Base-by-base conservation (phyloP, 495 filamentous ascomycete species). In the Penicillium psychrofluorescens region DNA sequence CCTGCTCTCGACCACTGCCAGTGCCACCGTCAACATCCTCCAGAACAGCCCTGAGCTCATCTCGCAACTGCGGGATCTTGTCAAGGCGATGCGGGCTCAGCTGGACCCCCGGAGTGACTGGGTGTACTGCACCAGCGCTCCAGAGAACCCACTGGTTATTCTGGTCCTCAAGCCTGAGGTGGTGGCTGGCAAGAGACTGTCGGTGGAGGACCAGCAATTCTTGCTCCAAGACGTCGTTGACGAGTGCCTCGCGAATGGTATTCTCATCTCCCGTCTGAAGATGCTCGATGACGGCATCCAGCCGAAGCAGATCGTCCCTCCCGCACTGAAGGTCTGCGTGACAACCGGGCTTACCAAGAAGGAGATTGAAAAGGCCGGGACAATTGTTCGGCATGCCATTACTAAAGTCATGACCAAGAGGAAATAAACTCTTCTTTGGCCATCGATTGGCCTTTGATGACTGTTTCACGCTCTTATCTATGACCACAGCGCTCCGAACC, bases 61-160 rank as follows among this genome's bases (percentile, higher is more conserved):
- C 35, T 62, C 70, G 1, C 77, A 80, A 50, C 78, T 92, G 53
- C 77, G 91, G 22, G 92, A 96, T 44, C 84, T 88, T 48, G 88
- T 84, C 51, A 83, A 79, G 54, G 74, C 80, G 4, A 84, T 97
- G 81, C 78, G 86, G 56, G 79, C 79, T 10, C 90, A 95, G 62
- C 71, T 97, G 27, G 94, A 97, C 56, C 89, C 88, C 4, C 77
- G 88, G 14, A 95, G 90, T 64, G 94, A 97, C 48, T 96, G 90
- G 86, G 83, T 97, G 31, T 67, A 68, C 44, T 92, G 87, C 69
- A 88, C 85, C 7, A 92, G 87, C 58, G 70, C 81, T 4, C 68
- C 76, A 2, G 89, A 96, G 54, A 97, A 95, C 50, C 92, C 92
- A 0, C 67, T 95, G 38, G 78, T 94, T 71, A 63, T 97, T 4